These are phyloP conservation scores for Platismatia glauca DNA, from an alignment of 495 filamentous ascomycete species.

Conservation along the genomic window DNA sequence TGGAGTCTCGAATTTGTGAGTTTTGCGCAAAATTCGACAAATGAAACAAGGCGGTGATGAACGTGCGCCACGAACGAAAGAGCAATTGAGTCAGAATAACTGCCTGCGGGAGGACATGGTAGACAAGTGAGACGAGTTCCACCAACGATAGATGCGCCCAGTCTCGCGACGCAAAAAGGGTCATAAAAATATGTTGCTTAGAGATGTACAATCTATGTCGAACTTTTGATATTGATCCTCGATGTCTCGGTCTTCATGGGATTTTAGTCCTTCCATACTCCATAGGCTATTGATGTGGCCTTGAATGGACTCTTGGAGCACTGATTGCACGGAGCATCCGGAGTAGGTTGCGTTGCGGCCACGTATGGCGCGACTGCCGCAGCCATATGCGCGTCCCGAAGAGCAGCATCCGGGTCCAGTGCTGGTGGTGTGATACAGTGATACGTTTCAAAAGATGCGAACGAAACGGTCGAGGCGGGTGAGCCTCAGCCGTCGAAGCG, in stretches of 20 bases:
- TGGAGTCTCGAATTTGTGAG: neutral
- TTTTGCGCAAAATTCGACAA: neutral
- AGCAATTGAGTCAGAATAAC: neutral
- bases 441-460: neutral
- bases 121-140: neutral
- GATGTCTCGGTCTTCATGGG: neutral
- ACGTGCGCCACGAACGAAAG: neutral
- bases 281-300: neutral
- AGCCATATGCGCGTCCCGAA: neutral
- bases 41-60: neutral
- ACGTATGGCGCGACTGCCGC: neutral
- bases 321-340: too few species aligned
- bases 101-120: neutral
- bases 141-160: neutral
- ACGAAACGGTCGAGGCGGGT: too few species aligned
- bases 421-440: neutral
- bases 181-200: neutral
- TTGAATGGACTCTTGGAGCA: neutral
- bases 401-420: neutral
- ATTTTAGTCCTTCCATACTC: neutral
- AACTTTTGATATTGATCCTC: neutral
- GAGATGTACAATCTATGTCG: neutral
- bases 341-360: neutral
- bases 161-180: neutral
- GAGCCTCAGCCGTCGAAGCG: neutral